Evolutionary conservation across 164 flowering plant genomes (phyloP).

Genomic region (Vitis riparia): DNA sequence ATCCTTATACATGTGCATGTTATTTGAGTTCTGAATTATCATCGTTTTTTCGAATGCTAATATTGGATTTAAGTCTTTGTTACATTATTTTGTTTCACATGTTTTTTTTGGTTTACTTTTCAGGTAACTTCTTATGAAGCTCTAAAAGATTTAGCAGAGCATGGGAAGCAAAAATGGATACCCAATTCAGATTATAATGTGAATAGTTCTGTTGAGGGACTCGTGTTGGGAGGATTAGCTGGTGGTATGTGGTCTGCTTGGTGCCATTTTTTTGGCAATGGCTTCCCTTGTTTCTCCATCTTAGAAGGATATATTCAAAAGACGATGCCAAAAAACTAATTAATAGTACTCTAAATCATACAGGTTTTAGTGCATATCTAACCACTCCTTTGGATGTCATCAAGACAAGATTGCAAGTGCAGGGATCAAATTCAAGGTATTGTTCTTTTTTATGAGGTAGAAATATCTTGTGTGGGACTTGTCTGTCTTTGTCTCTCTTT

Average conservation of each 20-base stretch:
- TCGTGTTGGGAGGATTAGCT: slow-evolving; percentile 85
- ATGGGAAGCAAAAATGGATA: slow-evolving; percentile 57
- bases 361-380: slow-evolving; percentile 87
- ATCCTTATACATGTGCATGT: too few relatives aligned
- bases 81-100: background rate
- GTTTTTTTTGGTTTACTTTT: background rate
- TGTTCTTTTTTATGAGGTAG: background rate
- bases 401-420: slow-evolving; percentile 94
- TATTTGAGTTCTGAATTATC: too few relatives aligned
- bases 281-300: background rate
- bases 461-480: too few relatives aligned
- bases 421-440: slow-evolving; percentile 76
- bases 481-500: too few relatives aligned
- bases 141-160: slow-evolving; percentile 60
- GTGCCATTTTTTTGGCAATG: background rate
- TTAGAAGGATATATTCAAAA: background rate
- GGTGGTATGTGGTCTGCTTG: slow-evolving; percentile 61
- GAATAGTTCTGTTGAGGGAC: slow-evolving; percentile 69
- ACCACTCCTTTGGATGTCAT: slow-evolving; percentile 94
- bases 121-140: slow-evolving; percentile 91
- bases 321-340: background rate
- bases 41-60: too few relatives aligned
- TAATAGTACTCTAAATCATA: background rate
- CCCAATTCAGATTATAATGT: slow-evolving; percentile 29
- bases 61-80: background rate